phyloP scores from a whole-genome alignment of 2,329 filamentous ascomycete species.

The Diaporthe australafricana region DNA sequence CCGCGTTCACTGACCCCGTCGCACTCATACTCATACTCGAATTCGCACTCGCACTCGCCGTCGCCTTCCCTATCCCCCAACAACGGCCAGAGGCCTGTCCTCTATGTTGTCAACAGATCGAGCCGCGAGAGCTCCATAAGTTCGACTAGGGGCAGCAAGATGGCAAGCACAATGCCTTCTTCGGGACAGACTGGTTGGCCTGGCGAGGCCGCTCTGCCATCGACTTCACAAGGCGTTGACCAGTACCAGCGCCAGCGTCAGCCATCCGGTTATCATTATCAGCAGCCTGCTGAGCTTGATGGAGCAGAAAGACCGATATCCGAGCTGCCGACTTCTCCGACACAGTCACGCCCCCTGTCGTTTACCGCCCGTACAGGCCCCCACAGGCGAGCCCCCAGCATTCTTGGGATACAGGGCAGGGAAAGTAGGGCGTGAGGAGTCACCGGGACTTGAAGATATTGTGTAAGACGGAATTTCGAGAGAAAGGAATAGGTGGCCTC shows the following conservation, averaged over 20 bases:
- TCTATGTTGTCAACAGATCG: conserved; percentile 17
- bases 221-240: neutral
- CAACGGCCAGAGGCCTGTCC: neutral
- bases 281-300: conserved; percentile 30
- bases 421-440: neutral
- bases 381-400: neutral
- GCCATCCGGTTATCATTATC: neutral
- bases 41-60: neutral
- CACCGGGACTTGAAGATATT: neutral
- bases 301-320: conserved; percentile 13
- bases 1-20: neutral
- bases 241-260: neutral
- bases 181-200: neutral
- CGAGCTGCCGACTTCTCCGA: conserved; percentile 14
- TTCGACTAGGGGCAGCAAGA: conserved; percentile 14
- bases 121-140: conserved; percentile 20
- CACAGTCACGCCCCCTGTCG: neutral
- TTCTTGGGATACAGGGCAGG: neutral
- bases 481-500: neutral
- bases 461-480: neutral
- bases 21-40: neutral
- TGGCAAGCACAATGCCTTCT: neutral
- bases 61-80: neutral
- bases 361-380: conserved; percentile 31
- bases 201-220: neutral